Evolutionary conservation across 1,139 yeast species (phyloP), one percentile per base, ranked within the genome.

Genomic region (Geotrichum klebahnii): DNA sequence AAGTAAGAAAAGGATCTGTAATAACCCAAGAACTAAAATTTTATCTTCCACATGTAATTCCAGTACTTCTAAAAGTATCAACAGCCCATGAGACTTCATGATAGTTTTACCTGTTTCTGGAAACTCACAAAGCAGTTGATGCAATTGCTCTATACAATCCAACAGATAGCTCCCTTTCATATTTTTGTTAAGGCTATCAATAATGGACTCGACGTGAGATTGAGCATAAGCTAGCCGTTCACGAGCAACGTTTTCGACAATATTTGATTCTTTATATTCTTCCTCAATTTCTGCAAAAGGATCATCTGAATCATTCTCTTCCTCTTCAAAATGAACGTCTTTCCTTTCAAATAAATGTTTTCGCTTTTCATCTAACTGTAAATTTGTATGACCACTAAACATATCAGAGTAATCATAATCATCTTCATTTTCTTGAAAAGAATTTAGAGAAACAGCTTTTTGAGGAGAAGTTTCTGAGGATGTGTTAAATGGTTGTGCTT

Each of bases 21-120:
- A 62, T 3, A 74, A 63, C 41, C 71, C 70, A 43, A 64, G 67
- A 71, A 79, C 75, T 3, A 52, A 19, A 9, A 19, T 16, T 20
- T 28, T 37, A 32, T 48, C 43, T 14, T 52, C 50, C 19, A 40
- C 34, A 28, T 52, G 46, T 3, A 55, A 44, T 40, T 76, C 79
- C 41, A 79, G 64, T 3, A 78, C 59, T 57, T 78, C 82, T 52
- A 78, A 61, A 2, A 79, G 59, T 0, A 80, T 70, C 22, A 77
- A 60, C 4, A 77, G 66, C 0, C 81, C 81, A 58, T 77, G 81
- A 40, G 74, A 76, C 52, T 77, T 65, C 23, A 77, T 66, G 36
- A 78, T 48, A 6, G 60, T 55, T 33, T 57, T 55, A 31, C 55
- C 53, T 14, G 61, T 53, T 23, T 57, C 61, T 3, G 63, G 66